A percentile compares a stretch with the other conserved stretches of the same genome.
Evolutionary conservation across 2,329 filamentous ascomycete species (phyloP).

Genomic region (Sarocladium brachiariae): DNA sequence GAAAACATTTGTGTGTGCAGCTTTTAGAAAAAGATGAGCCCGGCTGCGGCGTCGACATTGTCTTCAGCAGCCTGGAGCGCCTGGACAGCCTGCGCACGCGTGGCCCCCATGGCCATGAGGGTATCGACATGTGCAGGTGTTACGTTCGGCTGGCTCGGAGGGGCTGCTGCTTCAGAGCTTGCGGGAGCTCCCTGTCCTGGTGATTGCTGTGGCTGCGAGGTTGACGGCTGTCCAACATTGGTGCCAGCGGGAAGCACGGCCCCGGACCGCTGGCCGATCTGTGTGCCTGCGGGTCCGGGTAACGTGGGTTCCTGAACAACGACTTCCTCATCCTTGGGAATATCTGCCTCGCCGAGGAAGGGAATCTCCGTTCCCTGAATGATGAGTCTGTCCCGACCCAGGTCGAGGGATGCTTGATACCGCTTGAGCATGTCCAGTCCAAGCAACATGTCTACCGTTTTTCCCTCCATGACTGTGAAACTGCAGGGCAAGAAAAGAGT

Average conservation of each 20-base stretch:
- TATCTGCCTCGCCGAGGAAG: slow-evolving; percentile 88
- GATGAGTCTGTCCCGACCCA: slow-evolving; percentile 74
- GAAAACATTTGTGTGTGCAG: no score
- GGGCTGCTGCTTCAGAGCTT: slow-evolving; percentile 15
- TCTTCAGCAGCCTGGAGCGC: slow-evolving; percentile 78
- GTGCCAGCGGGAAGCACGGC: slow-evolving; percentile 47
- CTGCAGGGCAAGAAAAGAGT: slow-evolving; percentile 82
- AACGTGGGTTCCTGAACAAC: slow-evolving; percentile 75
- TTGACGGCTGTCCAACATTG: slow-evolving; percentile 10
- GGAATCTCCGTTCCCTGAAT: slow-evolving; percentile 84
- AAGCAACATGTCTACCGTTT: slow-evolving; percentile 86
- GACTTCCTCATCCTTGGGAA: slow-evolving; percentile 74
- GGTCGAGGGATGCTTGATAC: slow-evolving; percentile 87
- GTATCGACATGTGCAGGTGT: slow-evolving; percentile 65
- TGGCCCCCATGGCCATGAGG: slow-evolving; percentile 71
- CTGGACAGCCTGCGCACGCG: slow-evolving; percentile 66
- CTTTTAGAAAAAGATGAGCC: slow-evolving; percentile 59
- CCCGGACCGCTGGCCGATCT: slow-evolving; percentile 77
- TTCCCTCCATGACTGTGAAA: slow-evolving; percentile 99
- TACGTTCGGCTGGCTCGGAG: slow-evolving; percentile 21
- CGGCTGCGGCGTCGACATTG: slow-evolving; percentile 82
- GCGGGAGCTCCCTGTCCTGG: slow-evolving; percentile 20
- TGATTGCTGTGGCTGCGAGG: slow-evolving; percentile 19
- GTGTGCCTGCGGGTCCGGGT: slow-evolving; percentile 78
- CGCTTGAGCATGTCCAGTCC: slow-evolving; percentile 96